phyloP scores from a whole-genome alignment of 805 yeast genomes.

The Metahyphopichia silvanorum region DNA sequence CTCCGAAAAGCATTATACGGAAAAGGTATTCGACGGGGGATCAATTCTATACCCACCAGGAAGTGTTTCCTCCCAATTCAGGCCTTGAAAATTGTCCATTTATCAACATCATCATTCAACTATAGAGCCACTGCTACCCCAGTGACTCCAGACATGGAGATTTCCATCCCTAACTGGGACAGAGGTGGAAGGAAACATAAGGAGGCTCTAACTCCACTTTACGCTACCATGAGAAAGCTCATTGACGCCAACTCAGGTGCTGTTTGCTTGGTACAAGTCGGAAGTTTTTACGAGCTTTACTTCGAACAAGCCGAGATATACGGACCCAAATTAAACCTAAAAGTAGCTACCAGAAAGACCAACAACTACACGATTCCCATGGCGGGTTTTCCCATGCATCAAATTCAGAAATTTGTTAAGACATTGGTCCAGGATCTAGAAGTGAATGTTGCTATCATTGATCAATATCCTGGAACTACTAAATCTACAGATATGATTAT shows the following conservation, averaged over 20 bases:
- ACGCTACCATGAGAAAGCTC: slow-evolving; percentile 27
- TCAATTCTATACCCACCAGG: no score
- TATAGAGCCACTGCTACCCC: slow-evolving; percentile 3
- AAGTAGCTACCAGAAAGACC: slow-evolving; percentile 57
- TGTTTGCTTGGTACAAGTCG: slow-evolving; percentile 66
- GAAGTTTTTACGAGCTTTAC: slow-evolving; percentile 83
- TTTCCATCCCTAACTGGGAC: slow-evolving; percentile 27
- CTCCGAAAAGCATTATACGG: no score
- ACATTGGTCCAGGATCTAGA: slow-evolving; percentile 68
- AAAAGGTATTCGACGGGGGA: no score
- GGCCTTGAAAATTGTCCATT: no score
- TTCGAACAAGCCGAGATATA: slow-evolving; percentile 80
- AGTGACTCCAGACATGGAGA: not conserved
- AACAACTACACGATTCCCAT: slow-evolving; percentile 53
- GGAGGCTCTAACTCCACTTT: slow-evolving; percentile 32
- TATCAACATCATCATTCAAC: no score
- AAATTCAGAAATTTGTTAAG: slow-evolving; percentile 69
- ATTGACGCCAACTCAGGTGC: slow-evolving; percentile 35
- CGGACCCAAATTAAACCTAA: slow-evolving; percentile 69
- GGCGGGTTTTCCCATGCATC: slow-evolving; percentile 86
- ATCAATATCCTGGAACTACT: slow-evolving; percentile 44
- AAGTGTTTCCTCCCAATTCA: no score
- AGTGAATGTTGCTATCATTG: slow-evolving; percentile 77
- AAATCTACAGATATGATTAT: slow-evolving; percentile 32
- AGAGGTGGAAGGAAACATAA: slow-evolving; percentile 35